Percentiles rank a stretch among this genome's conserved stretches.
Conservation (phyloP, 306 rosid species). For the Ziziphus jujuba region DNA sequence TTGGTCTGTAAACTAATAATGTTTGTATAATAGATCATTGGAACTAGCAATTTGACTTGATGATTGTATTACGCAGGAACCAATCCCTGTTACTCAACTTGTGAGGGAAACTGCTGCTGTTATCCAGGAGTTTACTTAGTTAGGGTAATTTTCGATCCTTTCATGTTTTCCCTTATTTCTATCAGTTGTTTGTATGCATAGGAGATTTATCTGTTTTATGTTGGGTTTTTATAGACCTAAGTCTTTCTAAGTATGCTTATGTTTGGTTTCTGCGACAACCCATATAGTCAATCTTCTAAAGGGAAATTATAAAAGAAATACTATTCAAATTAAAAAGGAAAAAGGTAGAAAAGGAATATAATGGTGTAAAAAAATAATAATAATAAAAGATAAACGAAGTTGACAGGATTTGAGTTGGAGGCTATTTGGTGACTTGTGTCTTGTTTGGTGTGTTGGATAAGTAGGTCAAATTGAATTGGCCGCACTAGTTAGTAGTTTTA, state of each 20-base stretch:
- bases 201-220: not conserved
- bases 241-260: too few species aligned
- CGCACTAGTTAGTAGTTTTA: not conserved
- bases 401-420: not conserved
- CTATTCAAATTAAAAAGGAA: too few species aligned
- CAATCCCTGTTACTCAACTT: constrained; percentile 81
- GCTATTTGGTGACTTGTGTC: not conserved
- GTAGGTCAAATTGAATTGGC: not conserved
- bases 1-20: not conserved
- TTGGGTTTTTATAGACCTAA: not conserved
- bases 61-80: constrained; percentile 46
- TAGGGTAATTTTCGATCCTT: constrained; percentile 43
- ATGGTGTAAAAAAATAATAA: too few species aligned
- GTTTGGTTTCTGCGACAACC: too few species aligned
- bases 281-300: too few species aligned
- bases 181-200: not conserved
- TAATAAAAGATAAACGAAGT: too few species aligned
- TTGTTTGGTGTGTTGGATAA: too few species aligned
- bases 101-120: constrained; percentile 87
- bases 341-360: too few species aligned
- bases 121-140: constrained; percentile 87
- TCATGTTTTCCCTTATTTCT: not conserved
- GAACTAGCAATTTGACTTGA: not conserved
- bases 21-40: not conserved
- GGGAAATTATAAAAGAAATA: too few species aligned